Evolutionary conservation across 2,329 filamentous ascomycete genomes (phyloP), one percentile per base, ranked within the genome.

Genomic region (Ustulina deusta): DNA sequence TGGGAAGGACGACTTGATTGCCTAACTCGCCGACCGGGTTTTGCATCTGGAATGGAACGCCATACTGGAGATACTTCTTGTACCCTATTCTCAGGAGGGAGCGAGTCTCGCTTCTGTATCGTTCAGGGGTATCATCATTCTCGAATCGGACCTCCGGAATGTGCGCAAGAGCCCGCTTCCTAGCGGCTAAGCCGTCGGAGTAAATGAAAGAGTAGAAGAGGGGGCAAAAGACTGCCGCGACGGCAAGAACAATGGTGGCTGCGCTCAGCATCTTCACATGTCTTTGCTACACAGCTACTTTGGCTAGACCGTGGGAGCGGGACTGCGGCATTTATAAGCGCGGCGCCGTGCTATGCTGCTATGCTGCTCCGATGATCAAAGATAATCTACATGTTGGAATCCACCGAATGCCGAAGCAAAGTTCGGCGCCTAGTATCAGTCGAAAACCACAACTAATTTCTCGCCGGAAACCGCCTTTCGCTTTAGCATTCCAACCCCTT

Each of bases 401-500:
- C 32, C 46, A 51, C 58, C 58, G 58, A 61, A 61, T 42, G 46
- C 46, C 58, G 57, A 51, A 59, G 38, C 29, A 20, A 36, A 20
- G n/a, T 44, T 48, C 57, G 58, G 58, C 17, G 11, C 4, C 38
- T 52, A 65, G 13, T 48, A 42, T 25, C 42, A 22, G 40, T 55
- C 40, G 25, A 66, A 15, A 6, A 51, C n/a, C 10, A 68, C 65
- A 11, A 75, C 63, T 34, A 76, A 36, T 52, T 76, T 76, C 38
- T 70, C 42, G 4, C 65, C 68, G 1, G 56, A 61, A 20, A 66
- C 52, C 13, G 44, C 52, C 22, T 61, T 61, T 13, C 27, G 36
- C n/a, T 61, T 61, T 9, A 69, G 27, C 44, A 66, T 54, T 15
- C 58, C 58, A 25, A 69, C 51, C 5, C 66, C 66, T 20, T 63